A percentile compares a stretch with the other conserved stretches of the same genome.
These are phyloP conservation scores for Cercospora zeae-maydis DNA, from an alignment of 2,329 filamentous ascomycete genomes.

Conservation along the genomic window DNA sequence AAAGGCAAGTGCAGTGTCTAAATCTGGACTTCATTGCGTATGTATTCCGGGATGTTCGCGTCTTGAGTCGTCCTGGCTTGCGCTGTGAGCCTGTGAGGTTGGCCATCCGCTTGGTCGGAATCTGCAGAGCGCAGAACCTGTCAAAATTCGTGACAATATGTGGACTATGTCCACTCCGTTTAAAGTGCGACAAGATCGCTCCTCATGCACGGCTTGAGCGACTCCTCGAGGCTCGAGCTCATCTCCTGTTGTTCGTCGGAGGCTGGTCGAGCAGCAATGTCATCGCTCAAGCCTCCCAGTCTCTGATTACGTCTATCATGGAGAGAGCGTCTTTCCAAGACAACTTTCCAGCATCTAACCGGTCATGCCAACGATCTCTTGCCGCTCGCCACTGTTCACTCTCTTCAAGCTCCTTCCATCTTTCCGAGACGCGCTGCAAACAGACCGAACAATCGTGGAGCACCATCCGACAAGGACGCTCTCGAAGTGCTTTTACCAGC, in stretches of 20 bases:
- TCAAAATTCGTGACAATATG: not conserved
- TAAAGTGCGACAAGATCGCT: not conserved
- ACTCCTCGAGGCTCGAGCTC: too few species aligned
- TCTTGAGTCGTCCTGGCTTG: not conserved
- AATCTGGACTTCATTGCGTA: too few species aligned
- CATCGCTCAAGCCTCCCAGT: not conserved
- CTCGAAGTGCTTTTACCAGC: not conserved
- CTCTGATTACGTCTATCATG: not conserved
- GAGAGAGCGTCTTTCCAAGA: not conserved
- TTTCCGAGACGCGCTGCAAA: not conserved
- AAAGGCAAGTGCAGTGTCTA: too few species aligned
- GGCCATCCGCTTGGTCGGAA: not conserved
- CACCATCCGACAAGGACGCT: not conserved
- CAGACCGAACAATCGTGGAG: not conserved
- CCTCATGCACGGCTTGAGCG: not conserved
- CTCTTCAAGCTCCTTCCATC: not conserved
- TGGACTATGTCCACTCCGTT: not conserved
- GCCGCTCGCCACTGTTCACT: not conserved
- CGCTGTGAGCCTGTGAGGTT: not conserved
- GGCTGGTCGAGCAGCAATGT: not conserved
- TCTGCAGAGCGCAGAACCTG: not conserved
- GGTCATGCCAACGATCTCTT: constrained; percentile 2
- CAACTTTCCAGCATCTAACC: not conserved
- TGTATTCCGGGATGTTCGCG: not conserved
- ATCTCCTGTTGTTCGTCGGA: too few species aligned